Conservation (phyloP, 2,329 filamentous ascomycete species). For the Dactylellina leptospora region DNA sequence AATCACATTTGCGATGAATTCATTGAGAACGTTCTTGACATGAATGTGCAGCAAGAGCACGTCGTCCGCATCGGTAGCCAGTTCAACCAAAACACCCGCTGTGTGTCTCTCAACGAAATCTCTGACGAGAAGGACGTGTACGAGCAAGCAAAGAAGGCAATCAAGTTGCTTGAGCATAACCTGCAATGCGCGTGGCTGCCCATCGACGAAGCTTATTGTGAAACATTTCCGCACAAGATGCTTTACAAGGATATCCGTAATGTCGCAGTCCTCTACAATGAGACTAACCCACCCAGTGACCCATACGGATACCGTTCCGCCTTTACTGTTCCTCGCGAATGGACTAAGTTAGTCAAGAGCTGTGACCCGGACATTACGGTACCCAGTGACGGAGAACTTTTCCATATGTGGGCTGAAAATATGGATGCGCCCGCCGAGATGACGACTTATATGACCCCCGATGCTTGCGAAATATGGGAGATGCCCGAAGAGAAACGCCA, state of each 20-base stretch:
- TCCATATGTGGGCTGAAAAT: slow-evolving; percentile 64
- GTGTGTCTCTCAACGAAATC: slow-evolving; percentile 57
- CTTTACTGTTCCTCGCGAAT: slow-evolving; percentile 26
- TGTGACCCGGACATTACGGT: slow-evolving; percentile 63
- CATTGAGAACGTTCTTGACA: slow-evolving; percentile 70
- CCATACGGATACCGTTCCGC: slow-evolving; percentile 34
- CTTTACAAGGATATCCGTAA: slow-evolving; percentile 64
- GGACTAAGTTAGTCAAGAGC: neutral
- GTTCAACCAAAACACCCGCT: slow-evolving; percentile 61
- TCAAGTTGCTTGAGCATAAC: slow-evolving; percentile 1
- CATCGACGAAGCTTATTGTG: slow-evolving; percentile 25
- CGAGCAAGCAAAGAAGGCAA: slow-evolving; percentile 11
- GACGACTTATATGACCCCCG: neutral
- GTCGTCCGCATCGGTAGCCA: slow-evolving; percentile 74
- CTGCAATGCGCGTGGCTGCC: slow-evolving; percentile 15
- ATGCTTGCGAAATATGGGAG: slow-evolving; percentile 65
- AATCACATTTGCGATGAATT: slow-evolving; percentile 75
- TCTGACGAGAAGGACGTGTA: slow-evolving; percentile 23
- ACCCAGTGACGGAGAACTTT: slow-evolving; percentile 62
- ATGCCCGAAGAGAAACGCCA: slow-evolving; percentile 62
- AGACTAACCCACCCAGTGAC: slow-evolving; percentile 61
- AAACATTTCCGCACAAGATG: slow-evolving; percentile 64
- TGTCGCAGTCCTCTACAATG: slow-evolving; percentile 68
- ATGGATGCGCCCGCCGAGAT: slow-evolving; percentile 63
- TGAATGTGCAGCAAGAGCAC: slow-evolving; percentile 64